Evolutionary conservation across 441 rosid species (phyloP).

Genomic region (Erodium trifolium): DNA sequence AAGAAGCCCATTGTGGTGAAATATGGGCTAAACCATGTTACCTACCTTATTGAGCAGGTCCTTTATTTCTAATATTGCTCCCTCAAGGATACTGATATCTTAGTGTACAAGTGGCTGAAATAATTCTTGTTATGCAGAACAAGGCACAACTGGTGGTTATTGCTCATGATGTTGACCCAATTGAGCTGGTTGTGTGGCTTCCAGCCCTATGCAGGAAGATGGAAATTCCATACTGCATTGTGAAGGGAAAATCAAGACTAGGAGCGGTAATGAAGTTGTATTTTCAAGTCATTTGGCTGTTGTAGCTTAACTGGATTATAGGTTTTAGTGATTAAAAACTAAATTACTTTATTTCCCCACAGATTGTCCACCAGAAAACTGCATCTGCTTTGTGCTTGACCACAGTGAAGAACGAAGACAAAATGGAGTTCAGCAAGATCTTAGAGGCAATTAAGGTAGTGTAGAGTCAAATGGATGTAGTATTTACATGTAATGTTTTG

Average conservation of each 20-base stretch:
- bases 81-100: no score
- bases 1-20: slow-evolving; percentile 29
- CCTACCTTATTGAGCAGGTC: slow-evolving; percentile 28
- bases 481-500: not conserved
- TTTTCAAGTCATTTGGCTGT: slow-evolving; percentile 14
- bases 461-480: not conserved
- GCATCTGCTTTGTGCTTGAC: slow-evolving; percentile 73
- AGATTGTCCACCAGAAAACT: slow-evolving; percentile 89
- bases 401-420: slow-evolving; percentile 70
- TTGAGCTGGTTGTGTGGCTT: slow-evolving; percentile 87
- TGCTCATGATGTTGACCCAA: slow-evolving; percentile 92
- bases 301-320: not conserved
- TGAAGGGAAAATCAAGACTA: slow-evolving; percentile 81
- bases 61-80: not conserved
- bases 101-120: not conserved
- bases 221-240: slow-evolving; percentile 95
- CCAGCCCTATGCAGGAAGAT: slow-evolving; percentile 87
- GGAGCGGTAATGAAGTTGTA: slow-evolving; percentile 48
- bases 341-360: not conserved
- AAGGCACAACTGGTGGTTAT: slow-evolving; percentile 86
- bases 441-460: slow-evolving; percentile 74
- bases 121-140: slow-evolving; percentile 36
- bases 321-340: not conserved
- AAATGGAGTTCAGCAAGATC: slow-evolving; percentile 68
- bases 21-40: slow-evolving; percentile 26